These are phyloP conservation scores for Cryphonectria nitschkei DNA, from an alignment of 2,329 filamentous ascomycete species.

Conservation along the genomic window DNA sequence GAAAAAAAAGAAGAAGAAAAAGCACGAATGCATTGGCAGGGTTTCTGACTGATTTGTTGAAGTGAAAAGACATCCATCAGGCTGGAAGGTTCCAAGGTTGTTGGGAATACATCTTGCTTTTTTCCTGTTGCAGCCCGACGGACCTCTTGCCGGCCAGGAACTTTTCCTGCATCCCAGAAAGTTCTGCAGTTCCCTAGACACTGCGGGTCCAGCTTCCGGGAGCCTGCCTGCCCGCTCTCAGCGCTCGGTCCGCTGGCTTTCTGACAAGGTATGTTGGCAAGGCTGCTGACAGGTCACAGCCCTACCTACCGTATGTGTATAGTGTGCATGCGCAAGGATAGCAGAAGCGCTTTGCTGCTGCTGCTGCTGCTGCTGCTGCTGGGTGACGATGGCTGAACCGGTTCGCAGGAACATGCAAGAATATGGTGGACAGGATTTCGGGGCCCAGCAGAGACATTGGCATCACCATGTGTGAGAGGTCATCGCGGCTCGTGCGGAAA, in stretches of 20 bases:
- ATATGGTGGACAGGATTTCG: not conserved
- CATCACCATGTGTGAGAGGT: not conserved
- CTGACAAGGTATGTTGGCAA: not conserved
- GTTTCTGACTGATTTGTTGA: not conserved
- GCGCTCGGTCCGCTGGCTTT: not conserved
- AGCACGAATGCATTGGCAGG: not conserved
- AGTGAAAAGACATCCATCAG: not conserved
- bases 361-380: not conserved
- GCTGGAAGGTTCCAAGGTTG: not conserved
- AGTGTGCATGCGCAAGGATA: not conserved
- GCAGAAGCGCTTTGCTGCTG: not conserved
- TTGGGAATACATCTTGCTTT: not conserved
- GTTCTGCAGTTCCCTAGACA: not conserved
- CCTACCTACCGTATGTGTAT: not conserved
- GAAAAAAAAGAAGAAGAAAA: too few relatives aligned
- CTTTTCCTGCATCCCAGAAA: not conserved
- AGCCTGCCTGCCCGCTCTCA: not conserved
- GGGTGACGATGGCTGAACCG: not conserved
- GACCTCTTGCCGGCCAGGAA: not conserved
- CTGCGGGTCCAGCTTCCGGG: conserved; percentile 1
- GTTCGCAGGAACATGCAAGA: not conserved
- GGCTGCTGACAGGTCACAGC: conserved; percentile 9
- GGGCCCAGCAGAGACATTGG: conserved; percentile 5
- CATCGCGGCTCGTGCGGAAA: not conserved
- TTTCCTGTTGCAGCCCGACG: not conserved